Percentiles rank a stretch among this genome's conserved stretches.
phyloP scores from a whole-genome alignment of 2,329 filamentous ascomycete genomes.

The Lojkania enalia region DNA sequence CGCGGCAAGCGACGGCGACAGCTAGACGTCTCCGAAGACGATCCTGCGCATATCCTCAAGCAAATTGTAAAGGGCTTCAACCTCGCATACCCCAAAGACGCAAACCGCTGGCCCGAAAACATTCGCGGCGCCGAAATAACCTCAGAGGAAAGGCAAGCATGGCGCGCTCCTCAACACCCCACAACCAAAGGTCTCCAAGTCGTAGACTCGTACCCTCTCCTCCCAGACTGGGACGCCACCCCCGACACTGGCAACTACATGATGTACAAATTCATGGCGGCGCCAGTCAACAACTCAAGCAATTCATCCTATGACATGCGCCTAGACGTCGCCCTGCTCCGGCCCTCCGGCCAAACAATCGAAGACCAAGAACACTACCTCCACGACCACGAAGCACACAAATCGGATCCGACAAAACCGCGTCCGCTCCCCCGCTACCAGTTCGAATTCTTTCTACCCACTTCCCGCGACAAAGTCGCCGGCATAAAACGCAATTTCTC shows the following conservation, averaged over 20 bases:
- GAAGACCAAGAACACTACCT: conserved; percentile 56
- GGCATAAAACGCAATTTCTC: conserved; percentile 61
- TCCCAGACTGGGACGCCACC: conserved; percentile 64
- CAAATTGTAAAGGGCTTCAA: conserved; percentile 67
- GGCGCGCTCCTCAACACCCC: conserved; percentile 63
- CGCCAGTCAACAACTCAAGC: conserved; percentile 55
- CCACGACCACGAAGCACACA: conserved; percentile 46
- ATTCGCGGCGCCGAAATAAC: conserved; percentile 58
- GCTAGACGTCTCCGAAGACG: conserved; percentile 53
- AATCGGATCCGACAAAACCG: conserved; percentile 54
- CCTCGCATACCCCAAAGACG: conserved; percentile 64
- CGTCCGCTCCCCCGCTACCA: conserved; percentile 60
- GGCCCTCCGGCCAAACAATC: conserved; percentile 58
- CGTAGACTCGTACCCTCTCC: conserved; percentile 62
- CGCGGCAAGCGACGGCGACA: conserved; percentile 42
- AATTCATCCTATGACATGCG: conserved; percentile 58
- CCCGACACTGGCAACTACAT: conserved; percentile 63
- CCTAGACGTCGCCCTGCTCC: conserved; percentile 61
- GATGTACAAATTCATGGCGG: conserved; percentile 63
- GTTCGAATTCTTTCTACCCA: conserved; percentile 63
- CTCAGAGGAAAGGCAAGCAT: conserved; percentile 60
- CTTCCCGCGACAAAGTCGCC: conserved; percentile 48
- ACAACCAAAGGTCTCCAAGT: conserved; percentile 60
- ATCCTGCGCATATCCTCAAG: conserved; percentile 63
- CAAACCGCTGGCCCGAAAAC: conserved; percentile 66